Evolutionary conservation across 345 rosid species (phyloP).

Genomic region (Iberis pinnata): DNA sequence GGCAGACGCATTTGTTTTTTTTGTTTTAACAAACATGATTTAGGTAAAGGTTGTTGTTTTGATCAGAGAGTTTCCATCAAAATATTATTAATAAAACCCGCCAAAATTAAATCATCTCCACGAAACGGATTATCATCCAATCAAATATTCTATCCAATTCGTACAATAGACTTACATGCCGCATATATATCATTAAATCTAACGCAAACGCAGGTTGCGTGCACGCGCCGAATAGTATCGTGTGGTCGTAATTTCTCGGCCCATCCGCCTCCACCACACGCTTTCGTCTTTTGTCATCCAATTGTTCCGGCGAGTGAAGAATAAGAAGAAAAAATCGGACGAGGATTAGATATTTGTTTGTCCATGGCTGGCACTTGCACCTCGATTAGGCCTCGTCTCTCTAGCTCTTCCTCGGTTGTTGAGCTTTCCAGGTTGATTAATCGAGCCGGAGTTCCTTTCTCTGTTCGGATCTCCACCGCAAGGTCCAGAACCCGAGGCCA

Average conservation of each 20-base stretch:
- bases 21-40: too few relatives aligned
- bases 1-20: slow-evolving; percentile 48
- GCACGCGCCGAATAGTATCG: slow-evolving; percentile 30
- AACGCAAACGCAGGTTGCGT: slow-evolving; percentile 21
- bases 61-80: too few relatives aligned
- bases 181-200: not conserved
- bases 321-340: not conserved
- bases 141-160: too few relatives aligned
- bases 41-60: too few relatives aligned
- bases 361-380: slow-evolving; percentile 66
- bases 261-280: slow-evolving; percentile 23
- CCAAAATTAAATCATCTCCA: not conserved
- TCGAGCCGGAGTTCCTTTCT: slow-evolving; percentile 42
- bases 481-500: slow-evolving; percentile 27
- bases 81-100: not conserved
- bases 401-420: slow-evolving; percentile 32
- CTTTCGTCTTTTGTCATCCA: not conserved
- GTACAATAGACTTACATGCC: too few relatives aligned
- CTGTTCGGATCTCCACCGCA: slow-evolving; percentile 38
- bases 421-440: slow-evolving; percentile 35
- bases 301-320: slow-evolving; percentile 22
- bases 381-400: slow-evolving; percentile 44
- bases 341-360: not conserved
- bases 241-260: slow-evolving; percentile 26
- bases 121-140: not conserved